Evolutionary conservation across 192 early-diverging fungal species (phyloP), one percentile per base, ranked within the genome.

Genomic region (Coemansia sp.): DNA sequence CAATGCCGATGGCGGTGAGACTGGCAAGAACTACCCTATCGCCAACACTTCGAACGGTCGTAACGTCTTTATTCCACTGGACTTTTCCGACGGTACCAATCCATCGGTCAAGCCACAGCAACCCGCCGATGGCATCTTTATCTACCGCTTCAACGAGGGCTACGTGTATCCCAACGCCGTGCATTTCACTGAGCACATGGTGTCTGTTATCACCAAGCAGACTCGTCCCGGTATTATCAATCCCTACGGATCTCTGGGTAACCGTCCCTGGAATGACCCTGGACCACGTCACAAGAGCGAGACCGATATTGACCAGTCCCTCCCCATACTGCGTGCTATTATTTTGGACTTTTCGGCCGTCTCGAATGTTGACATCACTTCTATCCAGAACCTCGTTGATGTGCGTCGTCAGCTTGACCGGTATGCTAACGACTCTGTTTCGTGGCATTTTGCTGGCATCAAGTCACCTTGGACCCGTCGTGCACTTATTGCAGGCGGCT

Each of bases 291-390:
- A 78, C 71, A 69, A 72, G 55, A 11, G 50, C 30, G 49, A 63
- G 50, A 39, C 64, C 45, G 19, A 79, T 23, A 70, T 80, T 7
- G 78, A 79, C 36, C 19, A 13, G 2, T 45, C 53, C 7, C 37
- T 59, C 55, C 82, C 84, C 9, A 50, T 66, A 4, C 71, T 94
- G 17, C 72, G 80, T 18, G 84, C 90, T 1, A 60, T 93, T 18
- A 73, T 96, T 25, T 78, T 96, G 45, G 93, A 96, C 57, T 83
- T 96, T 41, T 74, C 83, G 0, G 83, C 80, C 18, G 90, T 94
- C 17, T 85, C 87, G 29, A 56, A 80, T 27, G 77, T 94, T 34
- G 93, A 96, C 53, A 81, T 83, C 15, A 89, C 91, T 1, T 91
- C 89, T 14, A 52, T 89, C 29, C 87, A 91, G 57, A 78, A 78